phyloP scores from a whole-genome alignment of 805 yeast genomes.

The Scheffersomyces coipomensis region DNA sequence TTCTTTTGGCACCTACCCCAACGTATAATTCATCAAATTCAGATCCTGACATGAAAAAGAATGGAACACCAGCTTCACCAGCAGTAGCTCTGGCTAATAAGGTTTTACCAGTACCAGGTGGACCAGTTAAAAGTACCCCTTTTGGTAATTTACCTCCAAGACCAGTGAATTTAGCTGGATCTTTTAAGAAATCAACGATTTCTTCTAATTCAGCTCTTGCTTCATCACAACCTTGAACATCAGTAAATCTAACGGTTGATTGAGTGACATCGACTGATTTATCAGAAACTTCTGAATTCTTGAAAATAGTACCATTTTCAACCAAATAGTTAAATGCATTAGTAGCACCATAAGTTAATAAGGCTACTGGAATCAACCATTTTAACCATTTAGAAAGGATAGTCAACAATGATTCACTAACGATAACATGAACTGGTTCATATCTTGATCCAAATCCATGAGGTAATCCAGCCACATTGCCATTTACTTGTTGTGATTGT shows the following conservation, averaged over 20 bases:
- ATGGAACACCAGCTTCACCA: slow-evolving; percentile 98
- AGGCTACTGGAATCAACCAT: slow-evolving; percentile 81
- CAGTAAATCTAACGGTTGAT: slow-evolving; percentile 84
- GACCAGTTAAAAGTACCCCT: slow-evolving; percentile 95
- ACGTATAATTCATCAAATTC: slow-evolving; percentile 98
- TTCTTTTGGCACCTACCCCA: slow-evolving; percentile 98
- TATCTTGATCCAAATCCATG: slow-evolving; percentile 58
- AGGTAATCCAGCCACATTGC: slow-evolving; percentile 15
- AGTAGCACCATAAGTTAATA: slow-evolving; percentile 78
- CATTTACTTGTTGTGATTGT: slow-evolving; percentile 6
- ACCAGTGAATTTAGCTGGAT: slow-evolving; percentile 94
- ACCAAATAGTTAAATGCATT: slow-evolving; percentile 74
- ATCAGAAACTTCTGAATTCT: slow-evolving; percentile 68
- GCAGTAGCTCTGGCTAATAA: slow-evolving; percentile 96
- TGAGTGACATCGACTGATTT: slow-evolving; percentile 81
- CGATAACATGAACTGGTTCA: slow-evolving; percentile 92
- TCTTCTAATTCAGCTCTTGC: slow-evolving; percentile 97
- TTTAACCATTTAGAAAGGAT: slow-evolving; percentile 83
- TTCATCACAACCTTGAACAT: slow-evolving; percentile 97
- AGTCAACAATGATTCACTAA: slow-evolving; percentile 79
- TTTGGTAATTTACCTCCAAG: slow-evolving; percentile 97
- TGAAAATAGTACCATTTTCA: slow-evolving; percentile 81
- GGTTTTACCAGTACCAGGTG: slow-evolving; percentile 99
- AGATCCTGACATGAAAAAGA: slow-evolving; percentile 97
- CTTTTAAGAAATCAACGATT: slow-evolving; percentile 95